Evolutionary conservation across 345 rosid species (phyloP), one percentile per base, ranked within the genome.

Genomic region (Gossypium anomalum): DNA sequence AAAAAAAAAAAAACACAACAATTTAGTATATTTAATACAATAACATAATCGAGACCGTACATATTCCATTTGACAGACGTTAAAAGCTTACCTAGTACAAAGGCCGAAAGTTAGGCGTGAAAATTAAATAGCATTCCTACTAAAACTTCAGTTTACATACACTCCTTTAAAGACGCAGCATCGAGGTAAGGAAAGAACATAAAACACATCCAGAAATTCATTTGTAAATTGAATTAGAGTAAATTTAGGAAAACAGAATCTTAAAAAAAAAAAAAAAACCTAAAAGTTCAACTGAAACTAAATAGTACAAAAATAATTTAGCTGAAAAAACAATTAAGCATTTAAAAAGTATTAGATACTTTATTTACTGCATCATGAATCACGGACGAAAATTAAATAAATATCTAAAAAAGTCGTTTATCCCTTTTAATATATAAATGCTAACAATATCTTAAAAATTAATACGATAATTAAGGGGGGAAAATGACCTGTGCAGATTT

Each of bases 401-500:
- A 20, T 8, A 41, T 9, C 15, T 34, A 34, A 34, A 60, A 60
- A 9, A 27, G 25, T n/a, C 47, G 1, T 64, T 41, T n/a, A 7
- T 41, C n/a, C 47, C 16, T 27, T 34, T 34, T 10, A 34, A 29
- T 27, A 66, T 44, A 45, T 0, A 19, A 19, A 11, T 12, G n/a
- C 48, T 13, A 48, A 22, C 20, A 57, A 17, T 75, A 23, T n/a
- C 10, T 25, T 45, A 1, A 34, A 71, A 51, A 55, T 2, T 27
- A 57, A 41, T 34, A 34, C 38, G n/a, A 20, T 14, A 58, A 44
- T 56, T 2, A 7, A 44, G 38, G 38, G 38, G 10, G 1, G 20
- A 65, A 80, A 1, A 44, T 9, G 27, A 93, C 99, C 91, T 85
- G 89, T 16, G 99, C 92, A 38, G 96, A 80, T 84, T 83, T 86